Evolutionary conservation across 164 flowering plant species (phyloP).

Genomic region (Vitis labrusca): DNA sequence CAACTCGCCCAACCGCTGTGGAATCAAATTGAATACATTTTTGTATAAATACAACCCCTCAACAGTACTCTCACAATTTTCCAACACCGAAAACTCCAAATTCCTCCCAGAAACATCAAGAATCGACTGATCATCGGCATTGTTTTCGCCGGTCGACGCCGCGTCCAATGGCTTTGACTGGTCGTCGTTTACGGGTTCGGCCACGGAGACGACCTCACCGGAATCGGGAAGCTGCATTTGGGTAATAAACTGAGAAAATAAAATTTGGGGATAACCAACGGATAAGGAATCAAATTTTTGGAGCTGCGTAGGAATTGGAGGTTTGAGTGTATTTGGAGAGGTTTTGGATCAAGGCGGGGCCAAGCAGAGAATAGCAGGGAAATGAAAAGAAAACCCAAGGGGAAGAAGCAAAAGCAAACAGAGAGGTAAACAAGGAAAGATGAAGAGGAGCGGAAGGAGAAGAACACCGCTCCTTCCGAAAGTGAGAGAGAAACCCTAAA

Average conservation of each 20-base stretch:
- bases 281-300: neutral
- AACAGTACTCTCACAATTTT: conserved; percentile 16
- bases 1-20: conserved; percentile 49
- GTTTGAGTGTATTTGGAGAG: no score
- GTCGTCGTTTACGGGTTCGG: conserved; percentile 5
- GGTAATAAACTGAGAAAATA: neutral
- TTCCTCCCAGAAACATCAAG: conserved; percentile 65
- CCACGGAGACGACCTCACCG: neutral
- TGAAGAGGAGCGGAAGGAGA: neutral
- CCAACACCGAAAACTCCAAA: conserved; percentile 45
- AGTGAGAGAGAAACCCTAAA: conserved; percentile 26
- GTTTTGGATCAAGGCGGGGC: no score
- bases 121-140: conserved; percentile 36
- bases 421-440: neutral
- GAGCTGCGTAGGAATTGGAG: no score
- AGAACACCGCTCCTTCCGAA: conserved; percentile 10
- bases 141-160: neutral
- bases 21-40: conserved; percentile 77
- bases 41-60: conserved; percentile 59
- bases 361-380: no score
- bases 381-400: no score
- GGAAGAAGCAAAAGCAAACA: neutral
- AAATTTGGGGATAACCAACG: neutral
- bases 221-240: conserved; percentile 21
- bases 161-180: neutral